Base-by-base conservation (phyloP, 106 monocot species). In the Narthecium ossifragum region DNA sequence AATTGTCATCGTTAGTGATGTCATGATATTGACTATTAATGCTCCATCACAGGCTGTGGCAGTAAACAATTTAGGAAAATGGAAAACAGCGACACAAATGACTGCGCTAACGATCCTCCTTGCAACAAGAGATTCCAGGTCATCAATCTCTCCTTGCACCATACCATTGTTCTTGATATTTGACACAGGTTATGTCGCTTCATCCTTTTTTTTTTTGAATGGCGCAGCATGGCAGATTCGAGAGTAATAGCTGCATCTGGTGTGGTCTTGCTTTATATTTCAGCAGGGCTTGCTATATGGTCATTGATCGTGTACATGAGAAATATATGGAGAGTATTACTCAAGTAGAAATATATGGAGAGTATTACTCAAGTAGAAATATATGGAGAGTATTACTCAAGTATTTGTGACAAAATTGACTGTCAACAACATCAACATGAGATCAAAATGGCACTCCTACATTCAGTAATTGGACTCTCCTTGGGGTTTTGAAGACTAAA, bases 71-170 rank as follows among this genome's bases (percentile, higher is more conserved):
- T 60, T 90, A 63, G 90, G 90, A 32, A 98, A 98, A 52, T 98
- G 96, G 96, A 98, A 98, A 73, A 98, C 90, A 14, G 87, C 96
- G 13, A 81, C 83, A n/a, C 83, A 90, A 62, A 98, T 98, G 96
- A 82, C 72, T 17, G 83, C 96, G 65, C 65, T 98, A 41, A 87
- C 78, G 12, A 78, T 98, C 34, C 81, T 98, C 8, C 81, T 98
- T 21, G 73, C 76, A 28, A 63, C 79, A 25, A 81, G 96, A 76
- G 90, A 90, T 55, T 46, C 81, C 55, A 84, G 86, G 96, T 98
- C 43, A 17, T 47, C 31, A 29, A 55, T 12, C 31, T 5, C 6
- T 26, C 11, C 6, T 9, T 50, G 31, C 22, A 65, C 48, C 64
- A 18, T 22, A 17, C 7, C 24, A 69, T 31, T 31, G 31, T 14